Conservation (phyloP, 305 asterid species). For the Striga hermonthica region DNA sequence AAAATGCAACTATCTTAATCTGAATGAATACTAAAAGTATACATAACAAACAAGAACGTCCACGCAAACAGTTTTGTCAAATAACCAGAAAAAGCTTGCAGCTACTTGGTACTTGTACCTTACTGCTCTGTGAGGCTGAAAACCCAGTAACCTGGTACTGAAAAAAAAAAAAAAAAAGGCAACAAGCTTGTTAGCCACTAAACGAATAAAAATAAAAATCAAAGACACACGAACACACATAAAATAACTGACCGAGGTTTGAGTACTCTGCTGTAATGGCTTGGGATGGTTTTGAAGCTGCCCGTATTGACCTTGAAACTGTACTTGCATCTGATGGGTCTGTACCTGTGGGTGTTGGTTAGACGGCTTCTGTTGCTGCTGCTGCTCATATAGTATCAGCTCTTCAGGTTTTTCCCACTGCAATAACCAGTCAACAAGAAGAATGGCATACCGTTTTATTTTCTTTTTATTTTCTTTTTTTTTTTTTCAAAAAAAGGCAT, state of each 20-base stretch:
- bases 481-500: neutral
- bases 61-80: neutral
- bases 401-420: conserved; percentile 99
- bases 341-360: conserved; percentile 52
- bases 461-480: too few species aligned
- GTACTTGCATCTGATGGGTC: conserved; percentile 57
- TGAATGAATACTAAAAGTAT: too few species aligned
- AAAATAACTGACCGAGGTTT: conserved; percentile 54
- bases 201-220: conserved; percentile 15
- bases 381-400: conserved; percentile 51
- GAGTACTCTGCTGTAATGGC: conserved; percentile 63
- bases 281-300: conserved; percentile 52
- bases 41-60: too few species aligned
- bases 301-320: conserved; percentile 48
- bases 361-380: conserved; percentile 50
- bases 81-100: conserved; percentile 1
- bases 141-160: conserved; percentile 65
- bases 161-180: conserved; percentile 25
- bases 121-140: conserved; percentile 51
- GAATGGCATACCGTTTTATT: conserved; percentile 16
- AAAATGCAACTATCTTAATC: too few species aligned
- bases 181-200: conserved; percentile 33
- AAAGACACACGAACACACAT: conserved; percentile 12
- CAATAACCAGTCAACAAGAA: conserved; percentile 29
- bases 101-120: conserved; percentile 40